Base-by-base conservation (phyloP, 305 asterid species). In the Petunia hybrid region DNA sequence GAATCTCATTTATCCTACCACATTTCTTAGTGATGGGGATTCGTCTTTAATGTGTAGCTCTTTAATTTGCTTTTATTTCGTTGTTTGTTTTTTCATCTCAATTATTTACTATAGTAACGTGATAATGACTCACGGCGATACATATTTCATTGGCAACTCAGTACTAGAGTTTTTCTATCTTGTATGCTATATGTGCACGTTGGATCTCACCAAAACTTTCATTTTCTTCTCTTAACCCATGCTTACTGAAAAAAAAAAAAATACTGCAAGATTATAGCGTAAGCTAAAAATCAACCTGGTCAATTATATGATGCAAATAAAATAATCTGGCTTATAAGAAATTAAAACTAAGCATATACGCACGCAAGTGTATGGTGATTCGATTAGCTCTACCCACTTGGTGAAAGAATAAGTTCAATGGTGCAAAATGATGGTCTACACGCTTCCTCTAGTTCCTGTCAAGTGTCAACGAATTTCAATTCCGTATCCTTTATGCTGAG, bases 71-170 rank as follows among this genome's bases (percentile, higher is more conserved):
- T 1, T 1, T 22, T 46, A 5, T 12, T 8, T 70, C 4, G 31
- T 22, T 22, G 31, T 22, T 22, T 22, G 31, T 22, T 46, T 73
- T 73, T 73, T 45, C 63, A 73, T 48, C 78, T 73, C 51, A 60
- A 16, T 6, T 68, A 16, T 2, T 60, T 60, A 16, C 39, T 60
- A 16, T 60, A 1, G n/a, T 57, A 57, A 57, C 31, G 31, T 6
- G n/a, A 57, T 7, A 31, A 61, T 61, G 40, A 61, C 40, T 7
- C 40, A 61, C 40, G 3, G 3, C 3, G 38, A 22, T 22, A 31
- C 40, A 60, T 6, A 22, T 60, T 62, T 35, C 67, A 35, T 35
- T 31, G n/a, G 67, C 35, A 8, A 62, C 8, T 62, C 41, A 35
- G 6, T 62, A 62, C 1, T 35, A 31, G 35, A 62, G 67, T 31